Evolutionary conservation across 208 protist genomes (phyloP), one percentile per base, ranked within the genome.

Genomic region (Wallacemonas sp.): DNA sequence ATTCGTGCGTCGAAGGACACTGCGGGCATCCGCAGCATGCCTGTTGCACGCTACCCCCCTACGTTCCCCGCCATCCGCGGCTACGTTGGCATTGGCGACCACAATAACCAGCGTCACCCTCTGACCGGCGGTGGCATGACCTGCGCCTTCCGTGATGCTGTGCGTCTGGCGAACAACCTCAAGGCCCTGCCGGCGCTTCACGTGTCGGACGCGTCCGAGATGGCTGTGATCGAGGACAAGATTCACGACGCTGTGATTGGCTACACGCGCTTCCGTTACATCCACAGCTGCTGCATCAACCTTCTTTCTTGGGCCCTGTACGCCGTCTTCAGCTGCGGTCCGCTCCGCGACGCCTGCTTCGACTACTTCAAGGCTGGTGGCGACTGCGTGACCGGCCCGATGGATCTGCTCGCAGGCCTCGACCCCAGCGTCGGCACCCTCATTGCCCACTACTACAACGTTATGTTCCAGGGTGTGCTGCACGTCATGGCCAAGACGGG

Each of bases 91-190:
- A 78, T 98, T 50, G 96, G 96, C 37, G 96, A 98, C 71, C 89
- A 97, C 63, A 81, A 86, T 55, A 98, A 98, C 81, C 93, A 97
- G 81, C 85, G 96, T 36, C 89, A 98, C 79, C 92, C 94, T 15
- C 77, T 98, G 15, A 98, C 94, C 6, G 96, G 96, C 58, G 92
- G 86, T 33, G 89, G 93, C 68, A 96, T 96, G 89, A 95, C 88
- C 15, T 91, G 97, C 57, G 88, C 83, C 22, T 91, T 98, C 68
- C 79, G 79, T 22, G 96, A 98, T 69, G 85, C 86, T 6, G 27
- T 89, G 24, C 70, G 81, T 15, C 63, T 97, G 17, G 73, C 78
- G 1, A 63, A 85, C 30, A 79, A 86, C 24, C 67, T 98, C n/a
- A 68, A 68, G 30, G 15, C n/a, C 62, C 76, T 95, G 63, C 41